phyloP scores from a whole-genome alignment of 169 alveolate species.

The Eimeria praecox region DNA sequence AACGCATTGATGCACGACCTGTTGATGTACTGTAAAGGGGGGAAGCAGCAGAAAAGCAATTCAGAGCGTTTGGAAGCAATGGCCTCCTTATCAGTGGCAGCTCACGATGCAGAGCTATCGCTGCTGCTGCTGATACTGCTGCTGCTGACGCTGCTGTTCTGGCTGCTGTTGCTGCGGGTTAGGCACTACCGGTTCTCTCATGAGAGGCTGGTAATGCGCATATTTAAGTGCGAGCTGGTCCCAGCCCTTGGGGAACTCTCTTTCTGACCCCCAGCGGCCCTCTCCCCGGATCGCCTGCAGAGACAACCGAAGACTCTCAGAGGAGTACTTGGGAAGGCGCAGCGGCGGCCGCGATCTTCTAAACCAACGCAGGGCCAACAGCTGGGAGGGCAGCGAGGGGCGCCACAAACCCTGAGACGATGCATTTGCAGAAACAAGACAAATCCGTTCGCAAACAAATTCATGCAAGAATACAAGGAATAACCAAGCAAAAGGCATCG shows the following conservation, averaged over 20 bases:
- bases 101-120: not conserved
- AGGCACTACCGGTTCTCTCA: conserved; percentile 40
- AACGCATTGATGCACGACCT: not conserved
- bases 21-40: not conserved
- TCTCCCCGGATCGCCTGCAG: conserved; percentile 92
- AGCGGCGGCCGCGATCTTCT: conserved; percentile 85
- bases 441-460: not conserved
- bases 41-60: not conserved
- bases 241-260: conserved; percentile 92
- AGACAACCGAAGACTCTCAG: conserved; percentile 89
- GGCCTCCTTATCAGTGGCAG: not conserved
- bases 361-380: conserved; percentile 90
- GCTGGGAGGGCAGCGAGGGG: conserved; percentile 90
- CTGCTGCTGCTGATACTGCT: not conserved
- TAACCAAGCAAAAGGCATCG: not conserved
- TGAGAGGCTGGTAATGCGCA: conserved; percentile 88
- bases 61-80: not conserved
- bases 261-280: conserved; percentile 94
- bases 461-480: not conserved
- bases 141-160: not conserved
- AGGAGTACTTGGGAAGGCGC: conserved; percentile 91
- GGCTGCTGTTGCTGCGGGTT: conserved; percentile 20
- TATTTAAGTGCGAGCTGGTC: conserved; percentile 91
- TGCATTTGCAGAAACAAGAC: not conserved
- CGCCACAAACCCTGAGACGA: conserved; percentile 91